Evolutionary conservation across 139 green algal genomes (phyloP), one percentile per base, ranked within the genome.

Genomic region (Ostreobium quekettii): DNA sequence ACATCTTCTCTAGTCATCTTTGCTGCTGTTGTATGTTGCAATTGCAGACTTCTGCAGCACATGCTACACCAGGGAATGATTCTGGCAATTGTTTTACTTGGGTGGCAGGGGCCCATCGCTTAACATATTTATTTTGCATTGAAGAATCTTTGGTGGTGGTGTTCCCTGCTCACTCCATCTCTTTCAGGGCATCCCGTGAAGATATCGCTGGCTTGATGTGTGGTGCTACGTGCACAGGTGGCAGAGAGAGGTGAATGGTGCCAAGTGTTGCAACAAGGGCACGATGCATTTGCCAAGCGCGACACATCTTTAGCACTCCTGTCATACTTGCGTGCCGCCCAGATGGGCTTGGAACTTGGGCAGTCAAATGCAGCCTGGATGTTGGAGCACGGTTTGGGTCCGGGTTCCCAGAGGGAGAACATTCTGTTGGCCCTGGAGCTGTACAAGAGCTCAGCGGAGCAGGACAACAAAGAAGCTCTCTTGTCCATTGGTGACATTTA

Each of bases 361-460:
- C 86, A 95, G 80, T 82, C 66, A 71, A 98, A 99, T 68, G 91
- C 87, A 3, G 93, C 93, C 0, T 98, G 86, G 84, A 84, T 99
- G 82, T 77, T 99, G 60, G 64, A 81, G 31, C 71, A 65, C 32
- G n/a, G 60, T 24, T 36, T 76, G 30, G 61, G 24, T n/a, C 46
- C 33, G 7, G 64, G 47, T 31, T 4, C 42, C 3, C 22, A 15
- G 15, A 60, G 36, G 37, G 33, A 64, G 35, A 56, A 58, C 53
- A 57, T 68, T 30, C 56, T 58, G 6, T 28, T 83, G 31, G 79
- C 87, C 4, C 68, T 93, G 30, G 32, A 46, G 11, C 73, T 92
- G 66, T 82, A 88, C 76, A 62, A 79, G 42, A 78, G 80, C 26
- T 83, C 86, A 1, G 89, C 92, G 0, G 80, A 81, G 59, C 73